Base-by-base conservation (phyloP, 805 yeast genomes). In the Peterozyma toletana region DNA sequence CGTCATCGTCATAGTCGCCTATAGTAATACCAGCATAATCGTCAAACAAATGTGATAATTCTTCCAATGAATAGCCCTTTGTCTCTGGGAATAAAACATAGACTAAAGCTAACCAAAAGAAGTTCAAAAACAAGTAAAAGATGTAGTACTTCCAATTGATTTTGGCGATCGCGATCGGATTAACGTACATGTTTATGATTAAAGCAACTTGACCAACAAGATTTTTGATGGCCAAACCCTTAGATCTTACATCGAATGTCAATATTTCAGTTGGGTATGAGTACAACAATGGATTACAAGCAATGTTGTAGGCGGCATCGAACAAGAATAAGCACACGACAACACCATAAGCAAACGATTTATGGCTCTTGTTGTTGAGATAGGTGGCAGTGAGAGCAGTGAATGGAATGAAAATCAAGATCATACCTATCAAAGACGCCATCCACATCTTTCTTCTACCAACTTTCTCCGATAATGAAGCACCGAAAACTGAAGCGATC, bases 141-240 rank as follows among this genome's bases (percentile, higher is more conserved):
- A 21, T 21, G 7, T 21, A 21, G 27, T 21, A 21, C 38, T 52
- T 50, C 55, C 56, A 53, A 11, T 50, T 43, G 40, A 53, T 49
- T 38, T 50, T 47, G 33, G 50, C 53, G 39, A 56, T 39, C 3
- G 58, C 60, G 34, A 66, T 58, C 11, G 71, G 66, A 38, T 53
- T 51, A 29, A 49, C 56, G 38, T 53, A 57, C 42, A 51, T 54
- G 41, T 53, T 55, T 50, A 56, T 49, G 39, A 56, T 50, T 11
- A 57, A 57, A 42, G 53, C 55, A 0, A 48, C 56, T 41, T 50
- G 52, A 7, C 54, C 50, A 37, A 55, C 52, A 31, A 58, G 39
- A 38, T 53, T 53, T 37, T 52, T 52, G 35, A 54, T 38, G 0
- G 59, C 55, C 55, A 56, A 52, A 29, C 61, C 63, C 37, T 54